Percentiles rank a stretch among this genome's conserved stretches.
phyloP scores from a whole-genome alignment of 768 basidiomycete genomes.

The Boletus rubescentipes region DNA sequence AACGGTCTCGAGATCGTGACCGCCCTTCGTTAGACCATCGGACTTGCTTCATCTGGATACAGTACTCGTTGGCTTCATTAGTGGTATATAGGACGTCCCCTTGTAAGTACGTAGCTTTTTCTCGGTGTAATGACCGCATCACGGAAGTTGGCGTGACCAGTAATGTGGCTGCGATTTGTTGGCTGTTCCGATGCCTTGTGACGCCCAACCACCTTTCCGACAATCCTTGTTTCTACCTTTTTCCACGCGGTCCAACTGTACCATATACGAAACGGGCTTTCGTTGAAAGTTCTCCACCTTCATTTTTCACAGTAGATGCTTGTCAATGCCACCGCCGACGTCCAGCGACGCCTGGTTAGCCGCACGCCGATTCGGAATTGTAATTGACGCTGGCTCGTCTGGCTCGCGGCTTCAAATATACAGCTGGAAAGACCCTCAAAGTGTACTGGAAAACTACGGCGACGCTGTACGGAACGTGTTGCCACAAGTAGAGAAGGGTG shows the following conservation, averaged over 20 bases:
- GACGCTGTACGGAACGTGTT: conserved; percentile 53
- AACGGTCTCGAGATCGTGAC: conserved; percentile 22
- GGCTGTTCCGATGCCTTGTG: not conserved
- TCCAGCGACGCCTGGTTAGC: conserved; percentile 72
- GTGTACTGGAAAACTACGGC: conserved; percentile 52
- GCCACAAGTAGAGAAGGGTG: conserved; percentile 91
- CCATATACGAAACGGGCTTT: conserved; percentile 17
- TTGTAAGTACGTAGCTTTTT: conserved; percentile 6
- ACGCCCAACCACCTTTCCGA: not conserved
- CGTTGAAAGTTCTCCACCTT: conserved; percentile 20
- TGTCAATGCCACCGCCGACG: conserved; percentile 73
- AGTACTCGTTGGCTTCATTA: not conserved
- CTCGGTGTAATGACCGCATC: not conserved
- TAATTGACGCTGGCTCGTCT: conserved; percentile 98
- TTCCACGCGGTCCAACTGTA: conserved; percentile 2
- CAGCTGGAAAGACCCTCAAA: conserved; percentile 87
- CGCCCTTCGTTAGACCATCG: no score
- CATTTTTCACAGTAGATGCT: conserved; percentile 27
- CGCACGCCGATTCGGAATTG: conserved; percentile 84
- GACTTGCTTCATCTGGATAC: conserved; percentile 15
- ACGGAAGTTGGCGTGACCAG: not conserved
- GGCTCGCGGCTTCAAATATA: conserved; percentile 96
- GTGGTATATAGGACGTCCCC: not conserved
- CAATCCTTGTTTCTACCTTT: not conserved
- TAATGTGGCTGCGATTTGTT: conserved; percentile 4